These are phyloP conservation scores for Phyllosticta capitalensis DNA, from an alignment of 2,329 filamentous ascomycete species.

Conservation along the genomic window DNA sequence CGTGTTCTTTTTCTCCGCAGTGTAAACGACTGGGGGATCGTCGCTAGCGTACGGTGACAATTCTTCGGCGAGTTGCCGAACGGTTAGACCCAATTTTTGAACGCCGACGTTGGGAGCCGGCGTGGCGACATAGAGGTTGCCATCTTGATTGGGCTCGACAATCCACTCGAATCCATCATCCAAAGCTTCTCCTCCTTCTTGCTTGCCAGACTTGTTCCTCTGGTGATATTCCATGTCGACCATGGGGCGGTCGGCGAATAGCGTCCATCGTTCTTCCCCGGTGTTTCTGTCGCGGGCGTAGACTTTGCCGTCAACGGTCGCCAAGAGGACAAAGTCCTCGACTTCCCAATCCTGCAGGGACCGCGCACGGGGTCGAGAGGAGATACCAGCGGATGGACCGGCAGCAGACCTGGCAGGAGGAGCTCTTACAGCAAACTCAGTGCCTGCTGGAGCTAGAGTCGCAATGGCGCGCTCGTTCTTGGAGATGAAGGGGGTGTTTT, in stretches of 20 bases:
- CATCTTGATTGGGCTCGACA: constrained; percentile 82
- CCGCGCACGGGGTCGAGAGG: constrained; percentile 84
- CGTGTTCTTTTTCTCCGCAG: constrained; percentile 80
- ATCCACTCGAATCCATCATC: constrained; percentile 91
- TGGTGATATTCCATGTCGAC: constrained; percentile 80
- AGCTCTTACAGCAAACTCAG: constrained; percentile 79
- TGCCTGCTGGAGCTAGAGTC: constrained; percentile 77
- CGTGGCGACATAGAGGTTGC: constrained; percentile 76
- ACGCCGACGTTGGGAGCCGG: constrained; percentile 54
- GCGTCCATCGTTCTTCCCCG: constrained; percentile 74
- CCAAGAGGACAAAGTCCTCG: constrained; percentile 99
- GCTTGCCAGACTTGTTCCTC: constrained; percentile 25
- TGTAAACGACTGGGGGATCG: constrained; percentile 72
- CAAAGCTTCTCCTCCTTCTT: constrained; percentile 19
- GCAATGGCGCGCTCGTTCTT: constrained; percentile 86
- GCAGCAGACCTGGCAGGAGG: constrained; percentile 55
- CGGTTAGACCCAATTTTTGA: constrained; percentile 59
- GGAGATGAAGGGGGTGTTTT: constrained; percentile 22
- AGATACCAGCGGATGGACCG: constrained; percentile 33
- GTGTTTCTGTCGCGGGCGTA: constrained; percentile 84
- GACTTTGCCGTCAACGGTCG: constrained; percentile 97
- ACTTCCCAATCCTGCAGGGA: constrained; percentile 99
- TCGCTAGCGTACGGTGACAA: constrained; percentile 66
- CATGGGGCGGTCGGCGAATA: constrained; percentile 77
- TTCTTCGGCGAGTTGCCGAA: constrained; percentile 82